Conservation (phyloP, 805 yeast genomes). For the Candida lessepsii region DNA sequence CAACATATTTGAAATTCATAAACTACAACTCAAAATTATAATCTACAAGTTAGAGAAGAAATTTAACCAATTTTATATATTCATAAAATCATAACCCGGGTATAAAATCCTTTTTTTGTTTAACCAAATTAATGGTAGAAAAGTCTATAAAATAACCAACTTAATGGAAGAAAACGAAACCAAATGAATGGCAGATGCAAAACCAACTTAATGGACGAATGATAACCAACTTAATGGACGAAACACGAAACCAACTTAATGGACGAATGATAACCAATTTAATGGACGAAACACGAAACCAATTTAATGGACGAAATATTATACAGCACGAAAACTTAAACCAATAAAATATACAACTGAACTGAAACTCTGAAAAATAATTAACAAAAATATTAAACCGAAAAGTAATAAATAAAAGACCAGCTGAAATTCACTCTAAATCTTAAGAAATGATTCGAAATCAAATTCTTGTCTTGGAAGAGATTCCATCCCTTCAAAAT, state of each 20-base stretch:
- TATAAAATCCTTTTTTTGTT: background rate
- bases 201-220: conserved; percentile 6
- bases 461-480: conserved; percentile 5
- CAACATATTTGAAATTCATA: too few relatives aligned
- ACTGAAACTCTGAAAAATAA: background rate
- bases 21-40: too few relatives aligned
- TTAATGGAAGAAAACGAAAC: conserved; percentile 4
- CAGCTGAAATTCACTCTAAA: conserved; percentile 1
- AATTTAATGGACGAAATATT: too few relatives aligned
- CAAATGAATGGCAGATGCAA: conserved; percentile 8
- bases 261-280: conserved; percentile 6
- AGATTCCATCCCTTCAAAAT: conserved; percentile 3
- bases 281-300: conserved; percentile 9
- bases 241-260: conserved; percentile 10
- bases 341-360: background rate
- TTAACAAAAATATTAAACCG: background rate
- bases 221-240: conserved; percentile 7
- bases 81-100: conserved; percentile 3
- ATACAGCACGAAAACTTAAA: too few relatives aligned
- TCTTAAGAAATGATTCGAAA: conserved; percentile 2
- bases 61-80: background rate
- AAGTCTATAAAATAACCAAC: conserved; percentile 2
- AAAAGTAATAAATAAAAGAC: background rate
- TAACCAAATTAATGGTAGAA: conserved; percentile 11
- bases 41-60: too few relatives aligned